Base-by-base conservation (phyloP, 768 basidiomycete species). In the Mycena venus region DNA sequence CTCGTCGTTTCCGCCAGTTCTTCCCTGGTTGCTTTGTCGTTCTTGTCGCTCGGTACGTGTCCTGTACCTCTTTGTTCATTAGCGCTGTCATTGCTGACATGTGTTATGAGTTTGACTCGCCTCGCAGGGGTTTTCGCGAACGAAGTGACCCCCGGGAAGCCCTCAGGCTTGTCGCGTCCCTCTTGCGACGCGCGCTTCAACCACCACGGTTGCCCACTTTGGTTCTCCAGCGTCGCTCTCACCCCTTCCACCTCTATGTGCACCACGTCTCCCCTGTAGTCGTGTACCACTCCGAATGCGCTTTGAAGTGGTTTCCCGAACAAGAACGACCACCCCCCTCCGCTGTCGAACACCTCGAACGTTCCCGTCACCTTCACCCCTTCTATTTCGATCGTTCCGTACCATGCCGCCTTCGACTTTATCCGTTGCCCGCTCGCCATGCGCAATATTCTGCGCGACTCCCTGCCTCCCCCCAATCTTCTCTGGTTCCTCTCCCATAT, bases 401-500 rank as follows among this genome's bases (percentile, higher is more conserved):
- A 63, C 79, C 80, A 82, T 4, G 36, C 19, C n/a, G 74, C 80
- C 25, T 59, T 2, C 2, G 79, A 78, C 8, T 44, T 36, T 0
- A 82, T n/a, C 74, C 1, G 80, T 23, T 17, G 23, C 21, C 84
- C 81, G 68, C 82, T 79, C 15, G 84, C 85, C 84, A 86, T 84
- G 1, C 80, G 40, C 14, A 86, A 74, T 0, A 11, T 34, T 32
- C 59, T 70, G 0, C 11, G 2, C 7, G 84, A 84, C n/a, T 9
- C 55, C 63, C 8, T n/a, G 9, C n/a, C 72, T 55, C 0, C 31
- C 23, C 6, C 74, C 40, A 12, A 84, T 42, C 19, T 64, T 29
- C 9, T 68, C 25, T 63, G 58, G 17, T 77, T 29, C 17, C 29
- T 49, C 11, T 65, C 38, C 65, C 68, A 82, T 8, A 79, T 36